Conservation (phyloP, 1,284 basidiomycete species). For the Crocinoboletus sp. region DNA sequence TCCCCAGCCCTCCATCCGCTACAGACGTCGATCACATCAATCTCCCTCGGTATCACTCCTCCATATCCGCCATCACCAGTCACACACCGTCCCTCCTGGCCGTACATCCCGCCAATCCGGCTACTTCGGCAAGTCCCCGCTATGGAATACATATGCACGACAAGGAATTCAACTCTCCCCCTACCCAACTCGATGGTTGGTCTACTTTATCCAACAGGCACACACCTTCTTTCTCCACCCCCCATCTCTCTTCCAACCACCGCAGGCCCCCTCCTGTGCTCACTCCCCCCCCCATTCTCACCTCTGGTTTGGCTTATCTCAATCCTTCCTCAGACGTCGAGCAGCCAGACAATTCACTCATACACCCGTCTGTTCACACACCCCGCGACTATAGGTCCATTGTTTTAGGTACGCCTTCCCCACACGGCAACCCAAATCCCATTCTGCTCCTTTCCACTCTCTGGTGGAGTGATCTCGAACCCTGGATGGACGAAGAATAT, state of each 20-base stretch:
- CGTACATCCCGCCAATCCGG: conserved; percentile 11
- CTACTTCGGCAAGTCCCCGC: conserved; percentile 30
- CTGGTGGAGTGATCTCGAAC: conserved; percentile 80
- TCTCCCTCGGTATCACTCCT: conserved; percentile 13
- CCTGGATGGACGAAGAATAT: conserved; percentile 93
- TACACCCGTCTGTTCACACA: conserved; percentile 28
- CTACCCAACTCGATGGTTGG: conserved; percentile 26
- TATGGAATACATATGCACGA: conserved; percentile 33
- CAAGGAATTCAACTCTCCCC: conserved; percentile 32
- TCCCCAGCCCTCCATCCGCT: conserved; percentile 19
- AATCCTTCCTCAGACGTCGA: conserved; percentile 34
- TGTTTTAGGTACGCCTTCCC: conserved; percentile 23
- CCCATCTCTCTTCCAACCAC: conserved; percentile 31
- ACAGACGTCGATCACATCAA: conserved; percentile 19
- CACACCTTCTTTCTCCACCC: conserved; percentile 31
- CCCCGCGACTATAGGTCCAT: conserved; percentile 21
- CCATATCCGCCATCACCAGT: conserved; percentile 8
- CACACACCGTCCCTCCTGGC: conserved; percentile 11
- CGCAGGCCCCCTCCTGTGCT: conserved; percentile 28
- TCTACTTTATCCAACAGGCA: conserved; percentile 43
- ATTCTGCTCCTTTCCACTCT: conserved; percentile 50
- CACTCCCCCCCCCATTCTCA: conserved; percentile 13
- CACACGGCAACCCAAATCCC: conserved; percentile 27
- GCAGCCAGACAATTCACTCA: conserved; percentile 34
- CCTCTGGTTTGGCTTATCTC: conserved; percentile 17